A percentile compares a stretch with the other conserved stretches of the same genome.
Conservation (phyloP, 345 rosid genomes). For the Gossypium rotundifolium region DNA sequence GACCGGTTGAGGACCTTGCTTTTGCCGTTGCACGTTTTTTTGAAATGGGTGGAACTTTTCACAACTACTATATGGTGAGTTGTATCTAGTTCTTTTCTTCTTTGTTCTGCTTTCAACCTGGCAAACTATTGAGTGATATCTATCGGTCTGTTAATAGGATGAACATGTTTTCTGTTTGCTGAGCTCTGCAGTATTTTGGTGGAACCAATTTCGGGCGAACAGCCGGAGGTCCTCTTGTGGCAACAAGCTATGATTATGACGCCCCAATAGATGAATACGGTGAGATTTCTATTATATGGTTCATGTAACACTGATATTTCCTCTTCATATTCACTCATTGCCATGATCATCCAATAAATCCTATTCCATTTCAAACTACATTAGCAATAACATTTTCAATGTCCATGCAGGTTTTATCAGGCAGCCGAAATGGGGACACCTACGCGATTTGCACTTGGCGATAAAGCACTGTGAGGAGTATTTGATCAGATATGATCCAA, state of each 20-base stretch:
- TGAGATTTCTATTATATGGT: slow-evolving; percentile 12
- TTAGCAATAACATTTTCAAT: neutral
- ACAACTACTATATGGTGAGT: slow-evolving; percentile 63
- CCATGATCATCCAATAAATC: neutral
- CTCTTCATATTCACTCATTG: neutral
- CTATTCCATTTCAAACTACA: neutral
- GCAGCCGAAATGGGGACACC: slow-evolving; percentile 69
- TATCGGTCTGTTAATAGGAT: neutral
- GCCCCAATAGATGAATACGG: slow-evolving; percentile 75
- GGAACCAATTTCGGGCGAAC: slow-evolving; percentile 70
- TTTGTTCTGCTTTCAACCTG: neutral
- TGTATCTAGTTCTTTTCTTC: neutral
- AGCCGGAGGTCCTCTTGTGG: slow-evolving; percentile 59
- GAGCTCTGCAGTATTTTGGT: slow-evolving; percentile 50
- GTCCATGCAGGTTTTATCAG: slow-evolving; percentile 44
- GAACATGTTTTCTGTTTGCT: neutral
- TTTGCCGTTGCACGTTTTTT: slow-evolving; percentile 62
- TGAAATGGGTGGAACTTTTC: slow-evolving; percentile 56
- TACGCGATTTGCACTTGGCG: slow-evolving; percentile 49
- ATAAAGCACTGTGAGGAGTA: slow-evolving; percentile 53
- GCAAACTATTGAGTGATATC: neutral
- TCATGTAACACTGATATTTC: neutral
- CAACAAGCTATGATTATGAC: slow-evolving; percentile 66
- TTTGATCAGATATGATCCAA: slow-evolving; percentile 46
- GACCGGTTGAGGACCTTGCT: slow-evolving; percentile 68